phyloP scores from a whole-genome alignment of 257 asterid genomes.

The Plantago ovata region DNA sequence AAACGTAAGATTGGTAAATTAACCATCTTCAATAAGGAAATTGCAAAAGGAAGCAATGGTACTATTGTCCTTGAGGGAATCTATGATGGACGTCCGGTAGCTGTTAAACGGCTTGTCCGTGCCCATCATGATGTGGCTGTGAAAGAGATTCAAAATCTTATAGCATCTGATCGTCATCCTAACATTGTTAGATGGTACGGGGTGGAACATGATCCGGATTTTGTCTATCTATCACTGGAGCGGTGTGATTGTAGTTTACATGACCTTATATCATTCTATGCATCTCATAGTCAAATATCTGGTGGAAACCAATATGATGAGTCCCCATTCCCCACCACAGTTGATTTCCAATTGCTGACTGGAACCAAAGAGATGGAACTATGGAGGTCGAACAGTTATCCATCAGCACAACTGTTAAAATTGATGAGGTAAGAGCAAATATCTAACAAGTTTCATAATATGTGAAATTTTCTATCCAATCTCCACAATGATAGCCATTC shows the following conservation, averaged over 20 bases:
- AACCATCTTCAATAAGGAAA: constrained; percentile 52
- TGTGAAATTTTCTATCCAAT: not conserved
- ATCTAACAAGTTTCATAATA: not conserved
- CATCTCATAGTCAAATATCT: constrained; percentile 29
- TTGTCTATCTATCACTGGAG: constrained; percentile 72
- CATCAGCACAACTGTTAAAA: constrained; percentile 58
- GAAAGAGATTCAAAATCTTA: constrained; percentile 86
- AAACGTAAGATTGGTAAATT: constrained; percentile 75
- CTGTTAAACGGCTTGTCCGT: constrained; percentile 83
- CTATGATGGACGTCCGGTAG: constrained; percentile 84
- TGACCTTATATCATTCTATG: constrained; percentile 46
- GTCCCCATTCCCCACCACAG: constrained; percentile 14
- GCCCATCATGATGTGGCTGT: constrained; percentile 81
- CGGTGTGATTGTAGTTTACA: constrained; percentile 72
- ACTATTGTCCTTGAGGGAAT: constrained; percentile 81
- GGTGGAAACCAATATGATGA: constrained; percentile 20
- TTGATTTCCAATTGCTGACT: constrained; percentile 22
- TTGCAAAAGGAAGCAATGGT: constrained; percentile 92
- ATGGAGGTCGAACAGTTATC: constrained; percentile 68
- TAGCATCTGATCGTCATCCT: constrained; percentile 88
- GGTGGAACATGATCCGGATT: constrained; percentile 83
- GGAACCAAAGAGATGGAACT: constrained; percentile 45
- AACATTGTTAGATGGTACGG: constrained; percentile 88
- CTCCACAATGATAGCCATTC: too few relatives aligned
- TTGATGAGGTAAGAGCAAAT: constrained; percentile 56